Conservation (phyloP, 2,329 filamentous ascomycete species). For the Aspergillus costaricaensis region DNA sequence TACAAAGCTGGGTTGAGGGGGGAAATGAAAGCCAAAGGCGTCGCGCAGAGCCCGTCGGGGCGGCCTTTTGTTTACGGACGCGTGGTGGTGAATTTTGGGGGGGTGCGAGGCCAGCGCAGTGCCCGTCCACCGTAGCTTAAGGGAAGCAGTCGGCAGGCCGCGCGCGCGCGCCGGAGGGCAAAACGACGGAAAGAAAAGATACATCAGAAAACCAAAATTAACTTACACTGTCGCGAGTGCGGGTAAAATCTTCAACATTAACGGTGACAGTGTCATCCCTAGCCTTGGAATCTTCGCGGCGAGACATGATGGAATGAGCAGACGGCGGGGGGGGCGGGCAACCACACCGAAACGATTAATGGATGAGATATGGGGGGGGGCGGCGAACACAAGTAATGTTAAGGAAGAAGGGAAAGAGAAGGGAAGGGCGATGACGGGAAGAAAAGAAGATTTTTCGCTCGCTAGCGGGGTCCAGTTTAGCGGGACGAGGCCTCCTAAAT, state of each 20-base stretch:
- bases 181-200: conserved; percentile 11
- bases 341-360: conserved; percentile 24
- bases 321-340: not conserved
- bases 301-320: conserved; percentile 53
- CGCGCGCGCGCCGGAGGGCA: not conserved
- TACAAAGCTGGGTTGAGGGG: not conserved
- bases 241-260: conserved; percentile 73
- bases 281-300: conserved; percentile 40
- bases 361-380: conserved; percentile 46
- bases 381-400: conserved; percentile 7
- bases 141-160: conserved; percentile 4
- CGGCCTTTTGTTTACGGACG: conserved; percentile 18
- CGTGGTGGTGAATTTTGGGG: conserved; percentile 11
- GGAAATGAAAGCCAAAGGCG: not conserved
- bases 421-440: conserved; percentile 19
- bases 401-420: conserved; percentile 14
- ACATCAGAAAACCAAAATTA: conserved; percentile 14
- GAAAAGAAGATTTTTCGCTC: conserved; percentile 24
- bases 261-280: conserved; percentile 41
- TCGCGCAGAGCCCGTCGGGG: not conserved
- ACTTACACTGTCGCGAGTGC: conserved; percentile 80
- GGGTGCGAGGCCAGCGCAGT: not conserved
- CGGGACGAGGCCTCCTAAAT: conserved; percentile 23
- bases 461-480: conserved; percentile 23
- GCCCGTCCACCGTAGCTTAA: conserved; percentile 6